A percentile compares a stretch with the other conserved stretches of the same genome.
These are phyloP conservation scores for Pyrenopolyporus hunteri DNA, from an alignment of 495 filamentous ascomycete genomes.

Conservation along the genomic window DNA sequence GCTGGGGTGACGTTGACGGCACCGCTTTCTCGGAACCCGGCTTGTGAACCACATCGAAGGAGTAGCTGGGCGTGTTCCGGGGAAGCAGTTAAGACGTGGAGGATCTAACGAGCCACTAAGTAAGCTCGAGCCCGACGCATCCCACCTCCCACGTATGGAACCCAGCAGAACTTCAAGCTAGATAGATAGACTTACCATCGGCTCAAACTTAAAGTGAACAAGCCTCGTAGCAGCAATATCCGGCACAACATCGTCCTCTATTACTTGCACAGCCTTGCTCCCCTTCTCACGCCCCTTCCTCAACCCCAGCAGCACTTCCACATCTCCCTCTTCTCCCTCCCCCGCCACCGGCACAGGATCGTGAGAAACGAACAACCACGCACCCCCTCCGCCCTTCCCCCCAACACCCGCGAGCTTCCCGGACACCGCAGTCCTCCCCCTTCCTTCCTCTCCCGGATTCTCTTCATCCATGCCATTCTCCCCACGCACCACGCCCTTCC, in stretches of 20 bases:
- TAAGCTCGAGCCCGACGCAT: no score
- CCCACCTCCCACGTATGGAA: no score
- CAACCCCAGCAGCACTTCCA: conserved; percentile 21
- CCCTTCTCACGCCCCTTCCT: neutral
- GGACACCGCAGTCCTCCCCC: conserved; percentile 11
- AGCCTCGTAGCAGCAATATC: conserved; percentile 55
- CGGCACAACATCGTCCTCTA: neutral
- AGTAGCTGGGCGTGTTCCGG: conserved; percentile 72
- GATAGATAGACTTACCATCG: conserved; percentile 75
- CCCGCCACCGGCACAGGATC: conserved; percentile 59
- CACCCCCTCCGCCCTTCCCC: conserved; percentile 80
- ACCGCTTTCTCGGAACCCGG: conserved; percentile 92
- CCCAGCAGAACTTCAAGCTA: no score
- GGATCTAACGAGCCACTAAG: conserved; percentile 76
- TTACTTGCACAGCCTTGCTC: conserved; percentile 21
- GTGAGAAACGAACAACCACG: conserved; percentile 89
- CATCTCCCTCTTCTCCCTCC: conserved; percentile 24
- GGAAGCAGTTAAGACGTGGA: conserved; percentile 82
- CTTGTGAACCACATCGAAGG: conserved; percentile 72
- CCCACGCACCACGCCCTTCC: neutral
- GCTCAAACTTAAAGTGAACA: conserved; percentile 91
- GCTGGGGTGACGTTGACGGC: conserved; percentile 55
- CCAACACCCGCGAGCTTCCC: conserved; percentile 61
- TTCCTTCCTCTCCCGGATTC: neutral
- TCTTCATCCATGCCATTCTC: neutral